phyloP scores from a whole-genome alignment of 345 rosid genomes.

The Lepidium africanum region DNA sequence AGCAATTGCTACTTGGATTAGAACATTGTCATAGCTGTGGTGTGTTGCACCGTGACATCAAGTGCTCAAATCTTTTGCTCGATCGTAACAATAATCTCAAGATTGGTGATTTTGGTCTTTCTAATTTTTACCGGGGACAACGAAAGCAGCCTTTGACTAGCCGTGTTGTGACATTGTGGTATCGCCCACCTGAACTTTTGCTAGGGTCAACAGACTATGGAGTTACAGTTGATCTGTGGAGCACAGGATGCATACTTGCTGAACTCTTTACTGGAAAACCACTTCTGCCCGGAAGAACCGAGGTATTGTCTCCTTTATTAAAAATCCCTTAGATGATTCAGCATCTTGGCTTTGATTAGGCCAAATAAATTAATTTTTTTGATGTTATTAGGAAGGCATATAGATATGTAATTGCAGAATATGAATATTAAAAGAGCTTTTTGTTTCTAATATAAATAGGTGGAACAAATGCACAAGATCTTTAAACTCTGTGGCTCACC shows the following conservation, averaged over 20 bases:
- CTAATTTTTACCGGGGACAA: slow-evolving; percentile 35
- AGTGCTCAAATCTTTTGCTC: slow-evolving; percentile 56
- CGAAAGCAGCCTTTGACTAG: slow-evolving; percentile 33
- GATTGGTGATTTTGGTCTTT: slow-evolving; percentile 66
- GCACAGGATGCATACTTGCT: slow-evolving; percentile 34
- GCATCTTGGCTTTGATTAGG: background rate
- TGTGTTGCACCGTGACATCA: slow-evolving; percentile 63
- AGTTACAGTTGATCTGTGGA: slow-evolving; percentile 33
- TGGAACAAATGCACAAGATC: slow-evolving; percentile 65
- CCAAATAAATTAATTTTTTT: background rate
- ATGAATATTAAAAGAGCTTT: background rate
- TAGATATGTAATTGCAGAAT: background rate
- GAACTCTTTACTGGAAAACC: slow-evolving; percentile 31
- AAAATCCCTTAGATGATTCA: background rate
- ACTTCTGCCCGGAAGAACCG: slow-evolving; percentile 33
- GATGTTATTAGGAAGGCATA: background rate
- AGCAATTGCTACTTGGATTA: slow-evolving; percentile 55
- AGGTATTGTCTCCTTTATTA: slow-evolving; percentile 9
- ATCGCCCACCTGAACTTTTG: slow-evolving; percentile 34
- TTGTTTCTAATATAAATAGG: slow-evolving; percentile 27
- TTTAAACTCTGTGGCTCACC: slow-evolving; percentile 78
- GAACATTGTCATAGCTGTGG: slow-evolving; percentile 63
- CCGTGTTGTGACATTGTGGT: slow-evolving; percentile 38
- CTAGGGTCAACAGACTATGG: slow-evolving; percentile 35
- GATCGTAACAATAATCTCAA: slow-evolving; percentile 51